Percentiles rank a stretch among this genome's conserved stretches.
Evolutionary conservation across 768 basidiomycete species (phyloP).

Genomic region (Hygrophoropsis aurantiaca): DNA sequence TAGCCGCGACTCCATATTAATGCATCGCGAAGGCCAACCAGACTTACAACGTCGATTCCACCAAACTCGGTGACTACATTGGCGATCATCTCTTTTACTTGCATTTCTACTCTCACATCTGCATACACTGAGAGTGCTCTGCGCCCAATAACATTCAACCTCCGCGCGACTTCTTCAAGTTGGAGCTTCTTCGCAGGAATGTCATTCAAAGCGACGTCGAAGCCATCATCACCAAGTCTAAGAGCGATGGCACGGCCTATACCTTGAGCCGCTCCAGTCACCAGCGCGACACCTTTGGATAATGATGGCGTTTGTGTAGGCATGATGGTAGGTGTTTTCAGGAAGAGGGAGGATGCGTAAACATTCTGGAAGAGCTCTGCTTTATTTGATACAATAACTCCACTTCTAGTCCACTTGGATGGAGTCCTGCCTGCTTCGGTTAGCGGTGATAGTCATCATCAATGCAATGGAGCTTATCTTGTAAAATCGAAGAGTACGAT

Average conservation of each 20-base stretch:
- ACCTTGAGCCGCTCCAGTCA: slow-evolving; percentile 22
- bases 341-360: not conserved
- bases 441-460: no score
- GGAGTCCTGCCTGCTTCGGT: no score
- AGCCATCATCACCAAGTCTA: slow-evolving; percentile 16
- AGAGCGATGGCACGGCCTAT: slow-evolving; percentile 21
- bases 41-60: slow-evolving; percentile 41
- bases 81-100: slow-evolving; percentile 37
- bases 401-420: no score
- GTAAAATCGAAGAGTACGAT: no score
- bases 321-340: not conserved
- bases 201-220: slow-evolving; percentile 21
- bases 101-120: slow-evolving; percentile 37
- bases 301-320: slow-evolving; percentile 13
- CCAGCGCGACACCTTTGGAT: slow-evolving; percentile 25
- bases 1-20: not conserved
- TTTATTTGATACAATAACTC: no score
- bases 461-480: no score
- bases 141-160: slow-evolving; percentile 14
- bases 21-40: no score
- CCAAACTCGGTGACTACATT: slow-evolving; percentile 32
- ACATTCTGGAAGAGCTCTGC: not conserved
- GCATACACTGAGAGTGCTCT: slow-evolving; percentile 19
- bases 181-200: slow-evolving; percentile 5
- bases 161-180: slow-evolving; percentile 17